A percentile compares a stretch with the other conserved stretches of the same genome.
phyloP scores from a whole-genome alignment of 495 filamentous ascomycete species.

The Talaromyces adpressus region DNA sequence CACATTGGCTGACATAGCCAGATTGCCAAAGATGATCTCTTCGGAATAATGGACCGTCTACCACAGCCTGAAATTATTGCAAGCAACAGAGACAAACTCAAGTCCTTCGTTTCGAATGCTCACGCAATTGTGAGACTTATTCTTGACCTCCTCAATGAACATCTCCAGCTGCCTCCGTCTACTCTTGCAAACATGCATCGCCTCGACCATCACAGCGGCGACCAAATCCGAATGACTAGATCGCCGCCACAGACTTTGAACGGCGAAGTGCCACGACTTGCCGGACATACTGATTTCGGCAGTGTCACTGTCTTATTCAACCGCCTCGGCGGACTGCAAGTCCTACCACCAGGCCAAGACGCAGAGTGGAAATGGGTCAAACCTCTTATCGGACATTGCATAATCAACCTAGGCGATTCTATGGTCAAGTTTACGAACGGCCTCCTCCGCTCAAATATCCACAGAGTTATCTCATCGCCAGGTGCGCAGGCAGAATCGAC shows the following conservation, averaged over 20 bases:
- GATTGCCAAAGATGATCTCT: slow-evolving; percentile 48
- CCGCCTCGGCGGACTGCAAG: slow-evolving; percentile 52
- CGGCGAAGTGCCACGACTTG: slow-evolving; percentile 32
- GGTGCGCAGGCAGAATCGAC: slow-evolving; percentile 42
- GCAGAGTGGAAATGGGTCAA: slow-evolving; percentile 54
- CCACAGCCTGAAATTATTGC: slow-evolving; percentile 39
- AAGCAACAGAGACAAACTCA: slow-evolving; percentile 29
- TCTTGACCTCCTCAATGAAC: slow-evolving; percentile 40
- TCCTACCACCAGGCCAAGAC: slow-evolving; percentile 38
- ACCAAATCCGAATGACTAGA: slow-evolving; percentile 53
- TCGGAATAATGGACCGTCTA: slow-evolving; percentile 32
- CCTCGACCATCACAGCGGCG: slow-evolving; percentile 42
- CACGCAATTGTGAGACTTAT: slow-evolving; percentile 44
- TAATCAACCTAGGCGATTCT: slow-evolving; percentile 62
- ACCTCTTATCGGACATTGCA: slow-evolving; percentile 48
- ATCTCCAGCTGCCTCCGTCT: slow-evolving; percentile 39
- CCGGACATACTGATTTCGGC: slow-evolving; percentile 48
- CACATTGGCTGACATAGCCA: slow-evolving; percentile 11
- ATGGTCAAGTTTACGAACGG: slow-evolving; percentile 58
- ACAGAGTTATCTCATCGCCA: slow-evolving; percentile 53
- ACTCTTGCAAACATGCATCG: slow-evolving; percentile 44
- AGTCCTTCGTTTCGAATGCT: slow-evolving; percentile 38
- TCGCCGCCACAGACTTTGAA: slow-evolving; percentile 33
- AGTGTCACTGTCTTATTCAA: slow-evolving; percentile 55
- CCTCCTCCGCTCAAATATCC: slow-evolving; percentile 53